phyloP scores from a whole-genome alignment of 495 filamentous ascomycete species.

The Durotheca rogersii region DNA sequence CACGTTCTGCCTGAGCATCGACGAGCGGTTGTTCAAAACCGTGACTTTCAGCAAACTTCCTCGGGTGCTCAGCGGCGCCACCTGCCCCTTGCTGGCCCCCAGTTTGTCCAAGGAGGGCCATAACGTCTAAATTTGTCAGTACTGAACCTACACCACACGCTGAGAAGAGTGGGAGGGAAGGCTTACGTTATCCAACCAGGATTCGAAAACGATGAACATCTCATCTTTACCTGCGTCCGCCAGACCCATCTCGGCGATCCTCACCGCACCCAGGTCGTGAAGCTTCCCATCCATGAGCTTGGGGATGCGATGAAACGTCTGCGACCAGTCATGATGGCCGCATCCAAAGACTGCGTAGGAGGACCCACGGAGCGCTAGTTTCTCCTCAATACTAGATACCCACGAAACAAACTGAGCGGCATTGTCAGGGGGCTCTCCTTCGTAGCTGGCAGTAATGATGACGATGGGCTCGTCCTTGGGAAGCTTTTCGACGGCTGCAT shows the following conservation, averaged over 20 bases:
- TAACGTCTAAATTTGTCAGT: slow-evolving; percentile 49
- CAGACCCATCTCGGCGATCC: slow-evolving; percentile 57
- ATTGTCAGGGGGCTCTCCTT: slow-evolving; percentile 75
- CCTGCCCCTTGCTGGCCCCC: slow-evolving; percentile 30
- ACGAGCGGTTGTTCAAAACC: slow-evolving; percentile 58
- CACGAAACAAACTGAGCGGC: slow-evolving; percentile 68
- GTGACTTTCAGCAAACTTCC: slow-evolving; percentile 59
- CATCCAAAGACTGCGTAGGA: slow-evolving; percentile 67
- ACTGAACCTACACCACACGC: too few species aligned
- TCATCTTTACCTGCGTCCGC: slow-evolving; percentile 63
- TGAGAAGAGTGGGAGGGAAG: too few species aligned
- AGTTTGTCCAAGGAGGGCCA: slow-evolving; percentile 20
- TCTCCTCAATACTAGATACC: slow-evolving; percentile 55
- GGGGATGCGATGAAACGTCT: slow-evolving; percentile 73
- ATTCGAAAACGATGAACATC: slow-evolving; percentile 70
- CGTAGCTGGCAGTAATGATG: slow-evolving; percentile 70
- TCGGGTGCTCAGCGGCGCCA: too few species aligned
- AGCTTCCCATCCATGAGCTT: slow-evolving; percentile 59
- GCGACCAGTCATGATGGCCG: slow-evolving; percentile 61
- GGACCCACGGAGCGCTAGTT: slow-evolving; percentile 51
- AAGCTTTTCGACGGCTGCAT: slow-evolving; percentile 62
- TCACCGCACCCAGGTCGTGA: slow-evolving; percentile 51
- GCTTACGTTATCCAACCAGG: slow-evolving; percentile 63
- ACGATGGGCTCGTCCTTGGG: slow-evolving; percentile 63
- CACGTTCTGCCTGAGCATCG: slow-evolving; percentile 65